Conservation (phyloP, 129 eudicot species). For the Tagetes erecta region DNA sequence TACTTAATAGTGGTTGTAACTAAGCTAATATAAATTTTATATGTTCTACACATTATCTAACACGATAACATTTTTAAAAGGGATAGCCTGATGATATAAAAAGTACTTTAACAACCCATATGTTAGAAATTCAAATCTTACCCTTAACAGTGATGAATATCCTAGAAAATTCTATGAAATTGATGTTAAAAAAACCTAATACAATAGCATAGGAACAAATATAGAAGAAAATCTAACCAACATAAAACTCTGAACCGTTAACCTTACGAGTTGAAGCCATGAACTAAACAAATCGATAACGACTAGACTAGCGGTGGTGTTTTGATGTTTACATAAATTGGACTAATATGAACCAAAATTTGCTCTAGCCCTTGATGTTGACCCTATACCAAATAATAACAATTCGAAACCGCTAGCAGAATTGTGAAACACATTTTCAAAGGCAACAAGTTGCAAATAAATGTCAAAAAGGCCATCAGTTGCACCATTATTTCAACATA, state of each 20-base stretch:
- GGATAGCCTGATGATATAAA: no score
- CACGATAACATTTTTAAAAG: no score
- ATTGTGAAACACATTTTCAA: background rate
- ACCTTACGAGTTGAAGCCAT: background rate
- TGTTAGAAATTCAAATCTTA: no score
- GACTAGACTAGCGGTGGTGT: background rate
- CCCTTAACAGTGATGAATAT: no score
- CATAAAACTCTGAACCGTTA: background rate
- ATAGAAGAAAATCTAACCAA: no score
- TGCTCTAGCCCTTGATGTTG: background rate
- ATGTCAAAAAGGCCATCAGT: conserved; percentile 3
- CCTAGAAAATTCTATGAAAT: no score
- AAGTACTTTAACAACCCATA: no score
- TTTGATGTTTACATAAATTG: background rate
- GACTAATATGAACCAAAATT: background rate
- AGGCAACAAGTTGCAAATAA: background rate
- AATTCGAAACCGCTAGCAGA: conserved; percentile 18
- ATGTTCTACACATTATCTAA: no score
- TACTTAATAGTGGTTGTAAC: background rate
- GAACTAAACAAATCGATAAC: background rate
- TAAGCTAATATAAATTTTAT: no score
- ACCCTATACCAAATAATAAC: background rate
- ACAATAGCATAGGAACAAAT: no score
- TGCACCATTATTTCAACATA: conserved; percentile 9
- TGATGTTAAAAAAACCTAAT: no score